These are phyloP conservation scores for Aspergillus viridinutans DNA, from an alignment of 2,329 filamentous ascomycete species.

Conservation along the genomic window DNA sequence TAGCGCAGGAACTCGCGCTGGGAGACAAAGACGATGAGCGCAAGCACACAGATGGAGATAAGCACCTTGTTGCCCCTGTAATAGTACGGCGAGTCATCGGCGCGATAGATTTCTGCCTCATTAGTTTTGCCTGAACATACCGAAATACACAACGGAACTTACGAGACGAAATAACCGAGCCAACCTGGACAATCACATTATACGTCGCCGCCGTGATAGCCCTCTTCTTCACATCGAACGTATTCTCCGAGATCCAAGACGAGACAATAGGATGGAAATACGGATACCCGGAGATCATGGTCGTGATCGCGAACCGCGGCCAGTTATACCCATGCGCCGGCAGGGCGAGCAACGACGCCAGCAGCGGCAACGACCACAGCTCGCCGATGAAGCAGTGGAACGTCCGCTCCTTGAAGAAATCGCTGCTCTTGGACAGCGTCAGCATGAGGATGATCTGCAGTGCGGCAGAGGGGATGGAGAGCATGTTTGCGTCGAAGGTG, in stretches of 20 bases:
- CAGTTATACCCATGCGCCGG: conserved; percentile 44
- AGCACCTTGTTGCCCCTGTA: conserved; percentile 53
- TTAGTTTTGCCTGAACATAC: background rate
- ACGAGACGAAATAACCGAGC: conserved; percentile 27
- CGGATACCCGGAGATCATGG: conserved; percentile 50
- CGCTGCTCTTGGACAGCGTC: conserved; percentile 43
- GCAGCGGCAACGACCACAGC: conserved; percentile 50
- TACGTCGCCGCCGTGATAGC: conserved; percentile 28
- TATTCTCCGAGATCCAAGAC: conserved; percentile 26
- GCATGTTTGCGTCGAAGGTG: conserved; percentile 30
- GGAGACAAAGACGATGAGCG: conserved; percentile 45
- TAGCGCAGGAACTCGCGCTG: conserved; percentile 45
- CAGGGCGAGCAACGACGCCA: conserved; percentile 47
- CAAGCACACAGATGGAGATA: conserved; percentile 48
- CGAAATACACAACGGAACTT: conserved; percentile 1
- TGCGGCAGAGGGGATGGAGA: conserved; percentile 24
- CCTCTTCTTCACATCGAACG: conserved; percentile 28
- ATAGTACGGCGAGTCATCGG: conserved; percentile 50
- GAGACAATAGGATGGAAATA: conserved; percentile 51
- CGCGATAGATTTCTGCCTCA: conserved; percentile 46
- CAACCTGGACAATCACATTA: conserved; percentile 33
- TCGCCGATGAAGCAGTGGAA: conserved; percentile 51
- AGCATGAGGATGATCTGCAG: conserved; percentile 53
- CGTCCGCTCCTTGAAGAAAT: conserved; percentile 50
- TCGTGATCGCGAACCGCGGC: conserved; percentile 47